phyloP scores from a whole-genome alignment of 139 green algal species.

The Closterium sp. region DNA sequence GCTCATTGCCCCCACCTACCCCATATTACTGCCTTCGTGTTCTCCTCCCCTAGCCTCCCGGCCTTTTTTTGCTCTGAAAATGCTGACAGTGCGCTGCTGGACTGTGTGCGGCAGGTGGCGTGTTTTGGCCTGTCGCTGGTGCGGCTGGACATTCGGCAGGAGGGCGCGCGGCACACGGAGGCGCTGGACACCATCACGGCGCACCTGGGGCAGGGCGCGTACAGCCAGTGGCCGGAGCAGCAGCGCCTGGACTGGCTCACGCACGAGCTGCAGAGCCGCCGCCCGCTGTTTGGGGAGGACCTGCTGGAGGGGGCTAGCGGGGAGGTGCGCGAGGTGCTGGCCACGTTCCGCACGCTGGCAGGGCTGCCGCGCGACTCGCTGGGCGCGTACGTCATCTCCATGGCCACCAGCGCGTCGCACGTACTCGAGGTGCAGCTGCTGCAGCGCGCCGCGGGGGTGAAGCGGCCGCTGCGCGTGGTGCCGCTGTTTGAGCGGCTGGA shows the following conservation, averaged over 20 bases:
- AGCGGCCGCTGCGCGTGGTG: constrained; percentile 73
- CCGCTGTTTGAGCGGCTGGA: constrained; percentile 95
- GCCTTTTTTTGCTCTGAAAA: too few relatives aligned
- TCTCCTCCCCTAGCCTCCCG: too few relatives aligned
- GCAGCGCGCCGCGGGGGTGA: constrained; percentile 74
- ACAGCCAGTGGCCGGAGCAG: constrained; percentile 86
- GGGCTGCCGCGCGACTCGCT: constrained; percentile 57
- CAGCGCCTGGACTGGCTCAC: constrained; percentile 75
- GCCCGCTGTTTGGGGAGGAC: constrained; percentile 81
- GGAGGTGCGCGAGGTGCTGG: constrained; percentile 82
- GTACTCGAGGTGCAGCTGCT: constrained; percentile 94
- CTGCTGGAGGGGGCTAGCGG: constrained; percentile 66
- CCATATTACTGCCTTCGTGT: too few relatives aligned
- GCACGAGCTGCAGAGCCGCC: constrained; percentile 71
- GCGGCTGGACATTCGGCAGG: constrained; percentile 94
- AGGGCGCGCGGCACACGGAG: constrained; percentile 79
- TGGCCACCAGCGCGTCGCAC: constrained; percentile 75
- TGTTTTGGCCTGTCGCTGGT: constrained; percentile 79
- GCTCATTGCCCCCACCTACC: too few relatives aligned
- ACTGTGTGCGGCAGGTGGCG: constrained; percentile 74
- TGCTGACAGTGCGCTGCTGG: constrained; percentile 86
- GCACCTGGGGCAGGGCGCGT: constrained; percentile 80
- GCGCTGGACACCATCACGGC: constrained; percentile 81
- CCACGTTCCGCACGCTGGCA: constrained; percentile 67
- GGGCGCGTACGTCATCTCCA: constrained; percentile 95